phyloP scores from a whole-genome alignment of 1,284 basidiomycete species.

The Rhodotorula sp. region DNA sequence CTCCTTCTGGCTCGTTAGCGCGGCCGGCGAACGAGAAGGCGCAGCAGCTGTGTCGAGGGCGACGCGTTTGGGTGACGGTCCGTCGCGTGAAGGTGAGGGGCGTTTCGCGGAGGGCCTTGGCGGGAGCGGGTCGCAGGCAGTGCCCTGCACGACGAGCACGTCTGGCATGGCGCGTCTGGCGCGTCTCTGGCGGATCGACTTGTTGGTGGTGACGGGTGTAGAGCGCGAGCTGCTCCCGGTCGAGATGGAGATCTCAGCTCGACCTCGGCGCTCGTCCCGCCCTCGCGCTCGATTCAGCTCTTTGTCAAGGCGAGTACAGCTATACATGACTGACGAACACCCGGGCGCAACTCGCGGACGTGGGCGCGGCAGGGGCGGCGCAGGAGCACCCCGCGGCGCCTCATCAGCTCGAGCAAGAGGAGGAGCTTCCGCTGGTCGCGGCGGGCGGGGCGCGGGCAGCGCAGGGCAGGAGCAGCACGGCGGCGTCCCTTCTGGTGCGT shows the following conservation, averaged over 20 bases:
- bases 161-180: neutral
- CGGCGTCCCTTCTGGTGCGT: conserved; percentile 22
- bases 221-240: too few species aligned
- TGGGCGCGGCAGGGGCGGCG: conserved; percentile 13
- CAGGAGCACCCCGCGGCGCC: neutral
- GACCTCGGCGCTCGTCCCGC: neutral
- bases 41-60: neutral
- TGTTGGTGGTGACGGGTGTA: too few species aligned
- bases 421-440: neutral
- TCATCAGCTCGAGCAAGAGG: conserved; percentile 5
- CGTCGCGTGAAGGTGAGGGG: neutral
- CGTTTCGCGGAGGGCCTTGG: neutral
- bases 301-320: too few species aligned
- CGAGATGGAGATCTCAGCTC: neutral
- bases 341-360: neutral
- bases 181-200: neutral
- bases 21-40: neutral
- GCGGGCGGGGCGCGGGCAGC: too few species aligned
- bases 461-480: neutral
- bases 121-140: neutral
- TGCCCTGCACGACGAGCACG: neutral
- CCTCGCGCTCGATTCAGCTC: neutral
- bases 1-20: neutral
- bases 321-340: neutral
- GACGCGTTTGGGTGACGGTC: neutral